Percentiles rank a stretch among this genome's conserved stretches.
Evolutionary conservation across 768 basidiomycete genomes (phyloP).

Genomic region (Pleurotus tuoliensis): DNA sequence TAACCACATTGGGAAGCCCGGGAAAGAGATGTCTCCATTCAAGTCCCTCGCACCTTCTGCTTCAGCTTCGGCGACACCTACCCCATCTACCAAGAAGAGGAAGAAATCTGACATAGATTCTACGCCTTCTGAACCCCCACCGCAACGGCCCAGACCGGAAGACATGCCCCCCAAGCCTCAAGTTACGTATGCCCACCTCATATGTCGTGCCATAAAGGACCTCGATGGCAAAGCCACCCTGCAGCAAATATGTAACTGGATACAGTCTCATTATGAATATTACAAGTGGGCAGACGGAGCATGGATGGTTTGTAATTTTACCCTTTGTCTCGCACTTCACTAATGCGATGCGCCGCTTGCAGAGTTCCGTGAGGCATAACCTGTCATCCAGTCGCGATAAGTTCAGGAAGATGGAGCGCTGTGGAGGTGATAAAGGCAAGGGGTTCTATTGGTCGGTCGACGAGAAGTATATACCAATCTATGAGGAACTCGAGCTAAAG

Average conservation of each 20-base stretch:
- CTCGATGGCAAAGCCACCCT: slow-evolving; percentile 84
- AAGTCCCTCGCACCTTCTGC: background rate
- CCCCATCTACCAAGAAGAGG: slow-evolving; percentile 59
- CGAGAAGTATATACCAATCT: slow-evolving; percentile 59
- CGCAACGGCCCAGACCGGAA: slow-evolving; percentile 51
- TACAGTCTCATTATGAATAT: slow-evolving; percentile 84
- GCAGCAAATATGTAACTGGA: slow-evolving; percentile 91
- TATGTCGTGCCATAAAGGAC: slow-evolving; percentile 82
- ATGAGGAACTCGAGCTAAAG: slow-evolving; percentile 70
- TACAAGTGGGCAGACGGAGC: slow-evolving; percentile 83
- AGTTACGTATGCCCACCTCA: slow-evolving; percentile 88
- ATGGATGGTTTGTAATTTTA: slow-evolving; percentile 73
- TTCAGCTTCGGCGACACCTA: slow-evolving; percentile 7
- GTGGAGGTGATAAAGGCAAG: slow-evolving; percentile 82
- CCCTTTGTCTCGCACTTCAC: slow-evolving; percentile 6
- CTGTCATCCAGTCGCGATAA: slow-evolving; percentile 82
- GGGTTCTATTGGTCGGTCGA: slow-evolving; percentile 94
- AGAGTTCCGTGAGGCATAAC: slow-evolving; percentile 95
- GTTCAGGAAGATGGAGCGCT: slow-evolving; percentile 87
- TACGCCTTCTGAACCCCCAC: slow-evolving; percentile 11
- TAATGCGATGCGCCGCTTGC: slow-evolving; percentile 12
- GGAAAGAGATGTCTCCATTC: slow-evolving; percentile 19
- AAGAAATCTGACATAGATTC: slow-evolving; percentile 57
- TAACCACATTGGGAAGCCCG: slow-evolving; percentile 49
- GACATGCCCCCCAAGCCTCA: slow-evolving; percentile 88